Percentiles rank a stretch among this genome's conserved stretches.
phyloP scores from a whole-genome alignment of 257 asterid genomes.

The Euphrasia confusa region DNA sequence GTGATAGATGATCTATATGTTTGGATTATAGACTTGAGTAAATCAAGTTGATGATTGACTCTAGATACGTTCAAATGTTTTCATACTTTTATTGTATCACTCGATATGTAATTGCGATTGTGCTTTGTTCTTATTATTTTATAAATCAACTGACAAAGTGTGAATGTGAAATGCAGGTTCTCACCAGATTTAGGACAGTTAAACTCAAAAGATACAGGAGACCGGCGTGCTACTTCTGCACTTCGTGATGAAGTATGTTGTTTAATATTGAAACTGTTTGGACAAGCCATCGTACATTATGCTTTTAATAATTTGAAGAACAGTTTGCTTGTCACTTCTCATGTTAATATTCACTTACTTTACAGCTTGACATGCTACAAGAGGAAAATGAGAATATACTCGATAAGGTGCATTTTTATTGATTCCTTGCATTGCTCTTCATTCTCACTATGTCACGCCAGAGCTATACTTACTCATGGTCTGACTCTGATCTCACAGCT shows the following conservation, averaged over 20 bases:
- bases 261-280: constrained; percentile 1
- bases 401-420: constrained; percentile 56
- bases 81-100: constrained; percentile 18
- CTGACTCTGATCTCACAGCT: constrained; percentile 50
- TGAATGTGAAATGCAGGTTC: constrained; percentile 55
- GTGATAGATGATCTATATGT: constrained; percentile 20
- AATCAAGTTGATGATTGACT: constrained; percentile 14
- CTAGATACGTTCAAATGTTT: constrained; percentile 7
- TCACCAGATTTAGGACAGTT: constrained; percentile 59
- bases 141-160: constrained; percentile 15
- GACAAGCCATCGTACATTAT: constrained; percentile 17
- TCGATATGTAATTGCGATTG: constrained; percentile 13
- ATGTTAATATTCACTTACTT: constrained; percentile 35
- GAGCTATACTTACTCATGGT: constrained; percentile 20
- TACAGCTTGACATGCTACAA: constrained; percentile 89
- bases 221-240: constrained; percentile 69
- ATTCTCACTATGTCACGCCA: constrained; percentile 17
- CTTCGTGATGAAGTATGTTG: constrained; percentile 76
- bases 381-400: constrained; percentile 83
- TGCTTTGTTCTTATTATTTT: constrained; percentile 7
- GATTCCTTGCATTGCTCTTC: constrained; percentile 17
- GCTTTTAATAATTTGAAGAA: not conserved
- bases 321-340: constrained; percentile 12
- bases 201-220: constrained; percentile 54
- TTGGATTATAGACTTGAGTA: constrained; percentile 7